A percentile compares a stretch with the other conserved stretches of the same genome.
Conservation (phyloP, 1,139 yeast species). For the Yamadazyma friedrichii region DNA sequence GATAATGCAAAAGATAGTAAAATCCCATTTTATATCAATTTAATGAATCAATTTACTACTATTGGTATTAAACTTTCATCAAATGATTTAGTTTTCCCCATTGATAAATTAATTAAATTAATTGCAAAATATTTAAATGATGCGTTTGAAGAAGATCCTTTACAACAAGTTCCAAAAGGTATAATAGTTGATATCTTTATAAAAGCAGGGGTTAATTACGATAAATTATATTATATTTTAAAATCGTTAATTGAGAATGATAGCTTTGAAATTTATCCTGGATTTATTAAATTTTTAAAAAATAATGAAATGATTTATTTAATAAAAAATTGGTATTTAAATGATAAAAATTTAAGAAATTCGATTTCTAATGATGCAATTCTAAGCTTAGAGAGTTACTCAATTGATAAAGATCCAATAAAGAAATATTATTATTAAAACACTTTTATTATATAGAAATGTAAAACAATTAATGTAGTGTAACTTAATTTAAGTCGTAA, state of each 20-base stretch:
- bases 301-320: constrained; percentile 58
- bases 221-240: constrained; percentile 65
- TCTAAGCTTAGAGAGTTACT: constrained; percentile 34
- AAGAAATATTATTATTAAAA: constrained; percentile 16
- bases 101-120: constrained; percentile 67
- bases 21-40: constrained; percentile 39
- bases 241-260: constrained; percentile 68
- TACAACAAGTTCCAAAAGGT: constrained; percentile 45
- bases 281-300: constrained; percentile 42
- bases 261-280: constrained; percentile 46
- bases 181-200: constrained; percentile 63
- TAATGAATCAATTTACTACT: constrained; percentile 37
- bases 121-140: constrained; percentile 42
- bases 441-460: background rate
- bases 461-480: background rate
- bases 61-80: constrained; percentile 46
- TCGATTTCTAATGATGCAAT: constrained; percentile 42
- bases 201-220: constrained; percentile 72
- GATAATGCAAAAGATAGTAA: constrained; percentile 27
- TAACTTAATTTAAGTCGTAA: constrained; percentile 40
- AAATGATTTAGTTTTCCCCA: constrained; percentile 77
- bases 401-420: constrained; percentile 47
- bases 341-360: constrained; percentile 62
- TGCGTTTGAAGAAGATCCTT: constrained; percentile 37
- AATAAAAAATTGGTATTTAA: constrained; percentile 63